phyloP scores from a whole-genome alignment of 1,284 basidiomycete species.

The Leccinum pachyderme region DNA sequence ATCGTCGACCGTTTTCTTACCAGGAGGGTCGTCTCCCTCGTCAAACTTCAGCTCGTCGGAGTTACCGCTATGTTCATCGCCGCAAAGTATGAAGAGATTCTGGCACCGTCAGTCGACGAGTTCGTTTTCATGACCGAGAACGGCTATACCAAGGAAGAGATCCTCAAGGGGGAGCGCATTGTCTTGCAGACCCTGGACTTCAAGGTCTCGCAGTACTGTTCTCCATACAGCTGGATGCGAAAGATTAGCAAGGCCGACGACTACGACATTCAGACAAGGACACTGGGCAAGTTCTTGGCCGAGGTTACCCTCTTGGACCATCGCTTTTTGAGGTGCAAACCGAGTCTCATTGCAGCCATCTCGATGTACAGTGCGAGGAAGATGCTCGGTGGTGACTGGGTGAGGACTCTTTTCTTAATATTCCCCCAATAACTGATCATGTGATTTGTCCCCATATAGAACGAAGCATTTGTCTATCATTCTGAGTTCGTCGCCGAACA shows the following conservation, averaged over 20 bases:
- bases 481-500: conserved; percentile 93
- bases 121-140: conserved; percentile 98
- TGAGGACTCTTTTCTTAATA: conserved; percentile 45
- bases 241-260: conserved; percentile 99
- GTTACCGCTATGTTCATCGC: conserved; percentile 98
- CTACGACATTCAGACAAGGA: conserved; percentile 97
- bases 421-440: conserved; percentile 35
- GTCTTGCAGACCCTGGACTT: conserved; percentile 94
- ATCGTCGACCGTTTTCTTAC: conserved; percentile 97
- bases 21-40: conserved; percentile 86
- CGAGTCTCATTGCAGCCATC: conserved; percentile 93
- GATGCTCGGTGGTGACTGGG: conserved; percentile 94
- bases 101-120: conserved; percentile 90
- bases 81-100: conserved; percentile 98
- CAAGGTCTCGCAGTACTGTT: conserved; percentile 95
- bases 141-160: conserved; percentile 92
- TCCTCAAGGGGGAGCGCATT: conserved; percentile 96
- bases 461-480: conserved; percentile 91
- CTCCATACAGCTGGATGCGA: conserved; percentile 99
- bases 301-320: conserved; percentile 95
- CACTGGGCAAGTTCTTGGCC: conserved; percentile 96
- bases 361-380: conserved; percentile 94
- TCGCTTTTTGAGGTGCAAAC: conserved; percentile 91
- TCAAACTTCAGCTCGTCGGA: conserved; percentile 97
- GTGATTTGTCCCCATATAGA: conserved; percentile 59